Percentiles rank a stretch among this genome's conserved stretches.
Conservation (phyloP, 2,329 filamentous ascomycete genomes). For the Penicillium griseofulvum region DNA sequence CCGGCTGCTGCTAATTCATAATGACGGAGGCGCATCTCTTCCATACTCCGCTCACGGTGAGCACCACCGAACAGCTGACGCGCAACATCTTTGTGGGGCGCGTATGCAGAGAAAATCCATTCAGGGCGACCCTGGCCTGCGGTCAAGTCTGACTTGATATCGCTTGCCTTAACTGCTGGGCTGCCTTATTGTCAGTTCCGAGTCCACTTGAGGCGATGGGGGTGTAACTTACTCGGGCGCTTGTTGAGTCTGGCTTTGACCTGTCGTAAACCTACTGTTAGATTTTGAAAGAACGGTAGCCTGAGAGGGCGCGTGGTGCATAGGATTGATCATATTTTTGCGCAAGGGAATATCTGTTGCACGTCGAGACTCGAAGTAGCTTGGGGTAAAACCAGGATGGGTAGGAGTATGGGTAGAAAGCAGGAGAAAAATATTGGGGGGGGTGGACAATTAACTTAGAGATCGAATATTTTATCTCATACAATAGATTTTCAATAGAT, state of each 20-base stretch:
- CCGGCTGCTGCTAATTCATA: constrained; percentile 65
- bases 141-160: constrained; percentile 65
- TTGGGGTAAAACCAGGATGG: neutral
- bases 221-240: constrained; percentile 23
- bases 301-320: neutral
- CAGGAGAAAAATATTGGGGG: neutral
- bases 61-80: constrained; percentile 79
- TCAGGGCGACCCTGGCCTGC: constrained; percentile 63
- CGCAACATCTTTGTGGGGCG: constrained; percentile 71
- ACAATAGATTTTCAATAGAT: neutral
- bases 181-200: constrained; percentile 32
- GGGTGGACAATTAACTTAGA: neutral
- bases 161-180: constrained; percentile 56
- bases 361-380: neutral
- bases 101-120: constrained; percentile 87
- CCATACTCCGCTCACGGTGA: constrained; percentile 77
- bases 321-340: neutral
- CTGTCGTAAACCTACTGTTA: neutral
- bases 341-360: neutral
- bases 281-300: neutral
- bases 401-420: neutral
- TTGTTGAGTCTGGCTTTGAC: constrained; percentile 23
- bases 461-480: neutral
- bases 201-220: constrained; percentile 1
- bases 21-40: constrained; percentile 75